Percentiles rank a stretch among this genome's conserved stretches.
Conservation (phyloP, 2,329 filamentous ascomycete species). For the Sporothrix phasma region DNA sequence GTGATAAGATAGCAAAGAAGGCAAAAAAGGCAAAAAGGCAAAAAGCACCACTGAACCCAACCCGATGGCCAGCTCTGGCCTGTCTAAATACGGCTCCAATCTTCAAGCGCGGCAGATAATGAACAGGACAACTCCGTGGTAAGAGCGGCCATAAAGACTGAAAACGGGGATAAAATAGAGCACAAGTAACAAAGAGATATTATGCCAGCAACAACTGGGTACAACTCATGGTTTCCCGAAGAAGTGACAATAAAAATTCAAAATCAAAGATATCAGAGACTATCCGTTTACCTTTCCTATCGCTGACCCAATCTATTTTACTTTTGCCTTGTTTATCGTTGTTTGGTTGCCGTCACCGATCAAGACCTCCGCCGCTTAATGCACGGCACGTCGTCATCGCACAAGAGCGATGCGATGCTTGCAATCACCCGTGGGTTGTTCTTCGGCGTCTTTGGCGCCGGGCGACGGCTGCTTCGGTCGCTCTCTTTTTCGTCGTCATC, state of each 20-base stretch:
- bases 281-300: background rate
- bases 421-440: background rate
- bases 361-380: slow-evolving; percentile 8
- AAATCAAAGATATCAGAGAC: too few relatives aligned
- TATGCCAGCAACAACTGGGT: too few relatives aligned
- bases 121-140: too few relatives aligned
- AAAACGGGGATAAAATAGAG: too few relatives aligned
- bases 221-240: background rate
- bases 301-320: background rate
- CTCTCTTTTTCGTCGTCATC: background rate
- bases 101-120: too few relatives aligned
- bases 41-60: background rate
- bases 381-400: slow-evolving; percentile 2
- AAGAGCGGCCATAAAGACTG: too few relatives aligned
- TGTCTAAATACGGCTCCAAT: too few relatives aligned
- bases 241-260: background rate
- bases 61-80: too few relatives aligned
- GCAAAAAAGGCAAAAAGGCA: background rate
- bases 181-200: too few relatives aligned
- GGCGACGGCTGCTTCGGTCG: background rate
- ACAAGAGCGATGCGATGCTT: slow-evolving; percentile 7
- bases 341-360: background rate
- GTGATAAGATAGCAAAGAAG: background rate
- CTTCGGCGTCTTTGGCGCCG: background rate
- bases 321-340: background rate